Evolutionary conservation across 495 filamentous ascomycete genomes (phyloP), one percentile per base, ranked within the genome.

Genomic region (Tetracladium marchalianum): DNA sequence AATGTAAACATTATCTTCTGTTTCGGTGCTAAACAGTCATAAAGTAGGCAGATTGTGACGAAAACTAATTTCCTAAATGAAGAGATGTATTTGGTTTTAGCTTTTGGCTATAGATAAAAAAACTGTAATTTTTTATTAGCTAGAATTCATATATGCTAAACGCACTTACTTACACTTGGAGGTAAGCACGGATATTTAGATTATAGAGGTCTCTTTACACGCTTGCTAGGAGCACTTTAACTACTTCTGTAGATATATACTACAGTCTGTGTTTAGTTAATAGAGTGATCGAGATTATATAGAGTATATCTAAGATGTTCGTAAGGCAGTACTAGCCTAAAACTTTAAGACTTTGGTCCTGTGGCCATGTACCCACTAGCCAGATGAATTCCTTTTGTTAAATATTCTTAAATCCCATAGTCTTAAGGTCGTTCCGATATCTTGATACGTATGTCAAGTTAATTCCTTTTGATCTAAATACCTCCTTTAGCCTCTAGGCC

Each of bases 301-400:
- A 39, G 37, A 39, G 37, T 13, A 39, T 39, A 18, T 43, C 41
- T 4, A 63, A 52, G 36, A 61, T 56, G 41, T 64, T 61, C 9
- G 43, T 39, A 55, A 59, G 55, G 39, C 60, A 57, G 63, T 64
- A 70, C 33, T 46, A 46, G 2, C 72, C 72, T 12, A 77, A 54
- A 36, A 67, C 56, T 49, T 73, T 75, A 38, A 72, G 46, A 7
- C 63, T 54, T 19, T 46, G 50, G 16, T 75, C 66, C 17, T 59
- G 62, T 0, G 71, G 54, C 75, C 73, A 78, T 11, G 70, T 36
- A 15, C 72, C 71, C 31, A 73, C 54, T 1, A 73, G 73, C 52
- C 69, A 62, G 31, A 69, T 68, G 43, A 70, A 72, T 22, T 48
- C 50, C 35, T 61, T 55, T 35, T 75, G 68, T 8, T 54, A 55